Evolutionary conservation across 2,329 filamentous ascomycete genomes (phyloP).

Genomic region (Thielaviopsis punctulata): DNA sequence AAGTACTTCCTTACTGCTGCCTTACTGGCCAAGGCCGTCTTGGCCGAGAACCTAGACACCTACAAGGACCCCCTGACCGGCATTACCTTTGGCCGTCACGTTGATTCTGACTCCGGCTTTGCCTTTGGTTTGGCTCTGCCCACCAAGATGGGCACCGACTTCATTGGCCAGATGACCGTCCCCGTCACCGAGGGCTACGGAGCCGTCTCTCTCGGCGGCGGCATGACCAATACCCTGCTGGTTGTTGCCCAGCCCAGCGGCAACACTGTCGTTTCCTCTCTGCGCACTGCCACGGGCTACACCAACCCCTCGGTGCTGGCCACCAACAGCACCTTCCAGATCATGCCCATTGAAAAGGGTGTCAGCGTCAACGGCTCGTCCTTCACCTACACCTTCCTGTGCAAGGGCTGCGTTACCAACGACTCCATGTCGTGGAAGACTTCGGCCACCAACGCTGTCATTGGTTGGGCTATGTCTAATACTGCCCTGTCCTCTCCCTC

Average conservation of each 20-base stretch:
- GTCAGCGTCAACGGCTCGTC: conserved; percentile 35
- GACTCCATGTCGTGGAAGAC: conserved; percentile 16
- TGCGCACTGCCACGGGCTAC: conserved; percentile 23
- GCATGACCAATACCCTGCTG: conserved; percentile 31
- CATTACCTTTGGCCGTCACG: conserved; percentile 26
- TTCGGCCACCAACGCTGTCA: conserved; percentile 17
- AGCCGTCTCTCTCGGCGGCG: conserved; percentile 28
- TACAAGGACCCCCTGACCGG: conserved; percentile 28
- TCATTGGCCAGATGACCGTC: conserved; percentile 35
- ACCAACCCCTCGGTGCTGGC: conserved; percentile 28
- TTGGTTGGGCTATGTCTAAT: conserved; percentile 25
- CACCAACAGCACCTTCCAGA: conserved; percentile 22
- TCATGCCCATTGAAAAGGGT: conserved; percentile 30
- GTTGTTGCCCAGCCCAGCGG: conserved; percentile 32
- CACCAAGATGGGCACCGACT: conserved; percentile 29
- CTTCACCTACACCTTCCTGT: conserved; percentile 37
- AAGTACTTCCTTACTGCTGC: conserved; percentile 3
- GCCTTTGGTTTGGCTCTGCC: conserved; percentile 34
- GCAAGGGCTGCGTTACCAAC: conserved; percentile 24
- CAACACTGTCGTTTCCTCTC: conserved; percentile 21
- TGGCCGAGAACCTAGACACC: conserved; percentile 10
- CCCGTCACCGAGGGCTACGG: conserved; percentile 28
- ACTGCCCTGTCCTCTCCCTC: conserved; percentile 19
- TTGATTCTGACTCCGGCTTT: conserved; percentile 20
- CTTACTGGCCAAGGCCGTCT: conserved; percentile 5